These are phyloP conservation scores for Reticulascus tulasneorum DNA, from an alignment of 2,329 filamentous ascomycete genomes.

Conservation along the genomic window DNA sequence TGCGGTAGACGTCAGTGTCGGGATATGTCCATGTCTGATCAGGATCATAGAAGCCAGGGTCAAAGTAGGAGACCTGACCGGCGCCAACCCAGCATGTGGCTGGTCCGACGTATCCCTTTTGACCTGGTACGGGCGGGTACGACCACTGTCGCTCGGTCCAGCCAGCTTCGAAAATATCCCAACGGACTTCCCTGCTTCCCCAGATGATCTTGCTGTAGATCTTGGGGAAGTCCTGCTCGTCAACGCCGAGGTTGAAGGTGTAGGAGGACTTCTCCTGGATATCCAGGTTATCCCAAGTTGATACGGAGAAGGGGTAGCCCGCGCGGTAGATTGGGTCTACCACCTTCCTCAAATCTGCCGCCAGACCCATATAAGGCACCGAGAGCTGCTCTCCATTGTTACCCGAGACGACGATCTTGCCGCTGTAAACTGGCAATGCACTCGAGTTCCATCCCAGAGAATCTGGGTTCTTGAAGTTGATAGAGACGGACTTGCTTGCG, in stretches of 20 bases:
- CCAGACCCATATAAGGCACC: conserved; percentile 32
- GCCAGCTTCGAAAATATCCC: conserved; percentile 31
- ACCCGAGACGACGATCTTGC: conserved; percentile 29
- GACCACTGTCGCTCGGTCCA: conserved; percentile 36
- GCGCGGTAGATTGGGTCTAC: conserved; percentile 11
- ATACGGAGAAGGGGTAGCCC: conserved; percentile 12
- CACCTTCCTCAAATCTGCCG: conserved; percentile 11
- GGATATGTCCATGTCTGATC: conserved; percentile 36
- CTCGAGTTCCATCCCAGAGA: conserved; percentile 11
- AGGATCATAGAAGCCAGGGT: conserved; percentile 28
- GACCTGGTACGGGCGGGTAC: conserved; percentile 34
- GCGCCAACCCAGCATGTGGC: conserved; percentile 26
- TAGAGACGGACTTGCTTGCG: conserved; percentile 20
- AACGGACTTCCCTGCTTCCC: conserved; percentile 15
- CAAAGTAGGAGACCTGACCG: conserved; percentile 23
- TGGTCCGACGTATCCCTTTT: conserved; percentile 36
- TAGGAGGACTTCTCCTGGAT: too few relatives aligned
- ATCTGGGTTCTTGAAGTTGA: conserved; percentile 24
- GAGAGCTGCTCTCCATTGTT: conserved; percentile 36
- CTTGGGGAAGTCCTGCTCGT: conserved; percentile 14
- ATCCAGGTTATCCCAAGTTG: conserved; percentile 2
- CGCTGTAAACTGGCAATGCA: conserved; percentile 29
- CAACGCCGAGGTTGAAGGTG: conserved; percentile 13
- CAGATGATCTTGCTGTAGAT: conserved; percentile 14
- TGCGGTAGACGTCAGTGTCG: conserved; percentile 18